Base-by-base conservation (phyloP, 192 early-diverging fungal genomes). In the Gigaspora rosea region DNA sequence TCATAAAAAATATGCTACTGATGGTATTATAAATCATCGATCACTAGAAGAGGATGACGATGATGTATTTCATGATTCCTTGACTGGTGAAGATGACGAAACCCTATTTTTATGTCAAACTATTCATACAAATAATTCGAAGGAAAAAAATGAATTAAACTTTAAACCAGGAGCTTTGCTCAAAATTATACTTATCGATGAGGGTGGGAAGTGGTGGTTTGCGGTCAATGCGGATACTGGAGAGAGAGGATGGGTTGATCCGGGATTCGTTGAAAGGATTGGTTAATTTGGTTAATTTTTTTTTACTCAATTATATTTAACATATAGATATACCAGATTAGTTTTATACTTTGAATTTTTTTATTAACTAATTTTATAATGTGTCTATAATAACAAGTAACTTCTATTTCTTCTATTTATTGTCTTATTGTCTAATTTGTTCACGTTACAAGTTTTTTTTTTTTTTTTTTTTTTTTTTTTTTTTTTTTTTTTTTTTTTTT, bases 91-190 rank as follows among this genome's bases (percentile, higher is more conserved):
- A 74, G 78, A 73, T 67, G 82, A 80, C 1, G 70, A 81, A 33
- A 77, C 76, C 9, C 27, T 82, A 54, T 84, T 84, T 80, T 78
- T 80, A 57, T 81, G 79, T 71, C 68, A 68, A n/a, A 76, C 83
- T n/a, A 77, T 80, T 64, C 76, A 78, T 41, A 58, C 61, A 15
- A 80, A 82, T 61, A 78, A 62, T 7, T 78, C 81, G 11, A 82
- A 80, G 16, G 71, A 81, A 50, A 71, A 62, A 20, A 56, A 76
- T 27, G 75, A 81, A 63, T 62, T 85, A 48, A 78, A 27, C 3
- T 85, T 85, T 79, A 77, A 82, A 49, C 76, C 70, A 27, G 48
- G 41, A 27, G n/a, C 1, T 22, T 58, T 67, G 56, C 20, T 76
- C 8, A 52, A 57, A 54, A 46, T 76, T 6, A 76, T 67, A 63